Base-by-base conservation (phyloP, 345 rosid species). In the Leavenworthia alabamica region DNA sequence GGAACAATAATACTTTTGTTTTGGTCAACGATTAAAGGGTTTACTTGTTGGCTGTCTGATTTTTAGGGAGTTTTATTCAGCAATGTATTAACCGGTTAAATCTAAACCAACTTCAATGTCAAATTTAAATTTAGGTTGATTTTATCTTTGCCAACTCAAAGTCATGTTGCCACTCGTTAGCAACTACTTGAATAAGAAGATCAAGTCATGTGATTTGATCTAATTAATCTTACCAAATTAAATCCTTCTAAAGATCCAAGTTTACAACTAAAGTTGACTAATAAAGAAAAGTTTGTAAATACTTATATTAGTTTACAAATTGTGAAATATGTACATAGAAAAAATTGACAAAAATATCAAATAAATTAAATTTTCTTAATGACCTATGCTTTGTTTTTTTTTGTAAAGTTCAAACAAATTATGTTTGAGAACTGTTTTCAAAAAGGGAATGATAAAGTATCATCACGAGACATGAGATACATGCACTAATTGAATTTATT, bases 111-210 rank as follows among this genome's bases (percentile, higher is more conserved):
- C 9, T 7, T 27, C 29, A 8, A 1, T 29, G 56, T 50, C 24
- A 49, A 49, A 12, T 49, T 28, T 28, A 14, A 27, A 49, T 49
- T 49, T 10, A 15, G 3, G 39, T 50, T 29, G 14, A 50, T 29
- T 36, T 39, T 51, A 28, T 52, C 8, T 54, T 62, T 46, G 50
- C 58, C 63, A 61, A 70, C 63, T 47, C 74, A 36, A 53, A 36
- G 35, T 22, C 74, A 47, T 70, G 74, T 70, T 70, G 56, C 50
- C 64, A 56, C 74, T 55, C 11, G 57, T 44, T 46, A 69, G 56
- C 73, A 55, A 62, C 58, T 56, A 56, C 69, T 62, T 62, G 43
- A 29, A 62, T 36, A 61, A 61, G 43, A 44, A 32, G 47, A 53
- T 45, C 2, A 61, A 46, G 15, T 45, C 57, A 45, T 55, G 29